Evolutionary conservation across 163 green algal species (phyloP).

Genomic region (Volvox carteri): DNA sequence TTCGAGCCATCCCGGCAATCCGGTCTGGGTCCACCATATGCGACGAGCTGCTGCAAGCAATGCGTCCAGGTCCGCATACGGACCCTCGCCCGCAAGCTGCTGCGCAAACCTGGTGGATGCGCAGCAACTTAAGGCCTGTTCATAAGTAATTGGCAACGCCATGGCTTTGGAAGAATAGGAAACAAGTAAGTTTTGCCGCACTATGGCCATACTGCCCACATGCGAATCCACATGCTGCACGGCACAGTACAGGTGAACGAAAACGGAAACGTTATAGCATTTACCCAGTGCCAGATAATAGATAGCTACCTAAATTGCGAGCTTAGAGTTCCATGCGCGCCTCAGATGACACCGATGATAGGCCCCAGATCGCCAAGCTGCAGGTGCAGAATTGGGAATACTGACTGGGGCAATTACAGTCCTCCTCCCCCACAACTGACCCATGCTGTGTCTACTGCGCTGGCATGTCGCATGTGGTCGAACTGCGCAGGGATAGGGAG

Average conservation of each 20-base stretch:
- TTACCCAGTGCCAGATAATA: too few species aligned
- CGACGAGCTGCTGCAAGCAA: constrained; percentile 60
- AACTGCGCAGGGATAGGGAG: too few species aligned
- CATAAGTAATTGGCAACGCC: constrained; percentile 50
- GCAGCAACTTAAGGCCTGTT: constrained; percentile 66
- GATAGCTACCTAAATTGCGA: too few species aligned
- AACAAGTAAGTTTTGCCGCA: neutral
- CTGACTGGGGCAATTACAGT: too few species aligned
- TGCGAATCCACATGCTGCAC: neutral
- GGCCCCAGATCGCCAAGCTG: too few species aligned
- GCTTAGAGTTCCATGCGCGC: too few species aligned
- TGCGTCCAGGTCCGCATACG: constrained; percentile 64
- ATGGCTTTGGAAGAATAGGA: constrained; percentile 26
- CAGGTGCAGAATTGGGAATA: too few species aligned
- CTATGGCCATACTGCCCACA: neutral
- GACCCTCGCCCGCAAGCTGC: constrained; percentile 51
- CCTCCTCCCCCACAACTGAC: too few species aligned
- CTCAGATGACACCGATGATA: too few species aligned
- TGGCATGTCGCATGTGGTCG: too few species aligned
- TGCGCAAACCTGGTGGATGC: constrained; percentile 62
- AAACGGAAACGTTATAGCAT: neutral
- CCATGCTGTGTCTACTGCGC: too few species aligned
- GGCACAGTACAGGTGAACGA: neutral
- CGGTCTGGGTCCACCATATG: constrained; percentile 80
- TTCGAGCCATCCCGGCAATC: constrained; percentile 88